phyloP scores from a whole-genome alignment of 768 basidiomycete species.

The Termitomyces titanicus region DNA sequence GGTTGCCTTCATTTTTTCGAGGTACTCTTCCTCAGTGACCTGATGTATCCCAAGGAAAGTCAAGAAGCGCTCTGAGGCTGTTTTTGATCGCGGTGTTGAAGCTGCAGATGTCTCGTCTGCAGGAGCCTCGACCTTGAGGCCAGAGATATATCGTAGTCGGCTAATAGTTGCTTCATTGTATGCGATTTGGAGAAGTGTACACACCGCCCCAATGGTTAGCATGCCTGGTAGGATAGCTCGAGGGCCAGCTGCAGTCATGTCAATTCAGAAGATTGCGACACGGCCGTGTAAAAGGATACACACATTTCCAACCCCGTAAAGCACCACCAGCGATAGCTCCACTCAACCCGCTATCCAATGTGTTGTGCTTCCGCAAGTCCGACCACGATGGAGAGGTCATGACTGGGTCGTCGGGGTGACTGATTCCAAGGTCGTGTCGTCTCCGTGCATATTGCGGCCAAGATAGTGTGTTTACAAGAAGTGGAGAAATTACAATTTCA shows the following conservation, averaged over 20 bases:
- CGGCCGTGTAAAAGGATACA: slow-evolving; percentile 20
- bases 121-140: slow-evolving; percentile 21
- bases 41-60: slow-evolving; percentile 45
- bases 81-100: neutral
- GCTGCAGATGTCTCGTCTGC: slow-evolving; percentile 11
- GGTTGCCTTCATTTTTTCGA: slow-evolving; percentile 53
- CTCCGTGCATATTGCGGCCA: slow-evolving; percentile 46
- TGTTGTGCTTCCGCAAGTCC: slow-evolving; percentile 53
- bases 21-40: slow-evolving; percentile 72
- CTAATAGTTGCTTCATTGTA: slow-evolving; percentile 66
- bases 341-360: slow-evolving; percentile 72
- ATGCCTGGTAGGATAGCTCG: slow-evolving; percentile 56
- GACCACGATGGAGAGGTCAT: slow-evolving; percentile 34
- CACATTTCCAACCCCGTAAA: slow-evolving; percentile 54
- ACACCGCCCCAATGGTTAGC: slow-evolving; percentile 53
- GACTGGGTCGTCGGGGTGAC: slow-evolving; percentile 3
- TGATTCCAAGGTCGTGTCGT: slow-evolving; percentile 26
- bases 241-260: slow-evolving; percentile 49
- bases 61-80: slow-evolving; percentile 39
- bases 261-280: neutral
- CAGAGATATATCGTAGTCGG: slow-evolving; percentile 56
- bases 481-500: slow-evolving; percentile 72
- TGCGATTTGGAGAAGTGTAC: slow-evolving; percentile 59
- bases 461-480: slow-evolving; percentile 42
- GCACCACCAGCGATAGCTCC: slow-evolving; percentile 67